Conservation (phyloP, 345 rosid genomes). For the Citropsis articulata region DNA sequence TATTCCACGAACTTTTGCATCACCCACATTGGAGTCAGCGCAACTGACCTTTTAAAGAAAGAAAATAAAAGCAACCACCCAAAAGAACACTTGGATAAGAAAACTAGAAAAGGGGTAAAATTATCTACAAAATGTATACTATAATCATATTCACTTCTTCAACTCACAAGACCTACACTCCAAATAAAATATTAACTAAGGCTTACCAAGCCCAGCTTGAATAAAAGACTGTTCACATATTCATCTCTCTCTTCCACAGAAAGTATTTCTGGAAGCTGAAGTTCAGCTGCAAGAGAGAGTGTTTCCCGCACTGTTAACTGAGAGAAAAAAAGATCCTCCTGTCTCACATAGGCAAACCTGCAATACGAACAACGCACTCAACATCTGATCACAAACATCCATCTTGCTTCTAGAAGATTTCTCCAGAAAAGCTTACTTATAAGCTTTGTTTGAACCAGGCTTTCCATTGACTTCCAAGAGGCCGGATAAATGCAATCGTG, state of each 20-base stretch:
- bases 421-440: slow-evolving; percentile 43
- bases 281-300: slow-evolving; percentile 85
- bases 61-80: slow-evolving; percentile 21
- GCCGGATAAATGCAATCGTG: slow-evolving; percentile 78
- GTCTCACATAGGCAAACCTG: slow-evolving; percentile 91
- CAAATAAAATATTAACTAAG: not conserved
- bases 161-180: not conserved
- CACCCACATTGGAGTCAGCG: slow-evolving; percentile 87
- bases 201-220: slow-evolving; percentile 83
- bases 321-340: slow-evolving; percentile 95
- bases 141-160: not conserved
- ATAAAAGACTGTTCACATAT: slow-evolving; percentile 73
- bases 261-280: slow-evolving; percentile 72
- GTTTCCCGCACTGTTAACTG: slow-evolving; percentile 96
- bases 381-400: slow-evolving; percentile 13
- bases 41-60: slow-evolving; percentile 70
- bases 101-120: not conserved
- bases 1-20: slow-evolving; percentile 95
- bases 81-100: slow-evolving; percentile 3
- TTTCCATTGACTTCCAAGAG: slow-evolving; percentile 84
- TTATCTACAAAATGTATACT: not conserved
- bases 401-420: not conserved
- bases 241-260: slow-evolving; percentile 77
- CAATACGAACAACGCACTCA: slow-evolving; percentile 15
- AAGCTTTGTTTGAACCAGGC: slow-evolving; percentile 58